These are phyloP conservation scores for Brassica cretica DNA, from an alignment of 345 rosid species.

Conservation along the genomic window DNA sequence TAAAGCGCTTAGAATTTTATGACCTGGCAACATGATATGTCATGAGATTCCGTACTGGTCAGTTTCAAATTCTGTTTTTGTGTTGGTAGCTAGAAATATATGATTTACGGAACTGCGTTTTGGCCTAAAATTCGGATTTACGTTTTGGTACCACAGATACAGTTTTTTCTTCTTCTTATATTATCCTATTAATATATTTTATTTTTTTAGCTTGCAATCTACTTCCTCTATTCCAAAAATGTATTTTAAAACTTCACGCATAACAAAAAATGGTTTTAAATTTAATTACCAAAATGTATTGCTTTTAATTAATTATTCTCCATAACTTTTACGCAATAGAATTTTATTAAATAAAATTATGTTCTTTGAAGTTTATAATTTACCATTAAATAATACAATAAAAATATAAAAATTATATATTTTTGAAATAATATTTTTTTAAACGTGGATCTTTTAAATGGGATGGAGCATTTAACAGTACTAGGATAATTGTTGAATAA, in stretches of 20 bases:
- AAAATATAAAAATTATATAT: too few relatives aligned
- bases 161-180: neutral
- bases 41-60: neutral
- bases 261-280: too few relatives aligned
- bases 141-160: neutral
- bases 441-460: too few relatives aligned
- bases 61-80: neutral
- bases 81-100: neutral
- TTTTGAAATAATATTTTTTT: too few relatives aligned
- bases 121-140: neutral
- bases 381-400: too few relatives aligned
- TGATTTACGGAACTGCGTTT: neutral
- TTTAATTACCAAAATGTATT: too few relatives aligned
- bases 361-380: too few relatives aligned
- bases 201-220: neutral
- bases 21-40: neutral
- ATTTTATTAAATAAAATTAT: too few relatives aligned
- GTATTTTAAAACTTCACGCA: too few relatives aligned
- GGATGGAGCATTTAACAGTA: neutral
- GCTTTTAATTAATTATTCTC: too few relatives aligned
- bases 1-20: slow-evolving; percentile 17
- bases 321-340: too few relatives aligned
- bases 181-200: neutral
- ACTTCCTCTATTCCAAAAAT: too few relatives aligned
- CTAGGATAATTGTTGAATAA: neutral